Conservation (phyloP, 1,139 yeast genomes). For the Pichia sp. region DNA sequence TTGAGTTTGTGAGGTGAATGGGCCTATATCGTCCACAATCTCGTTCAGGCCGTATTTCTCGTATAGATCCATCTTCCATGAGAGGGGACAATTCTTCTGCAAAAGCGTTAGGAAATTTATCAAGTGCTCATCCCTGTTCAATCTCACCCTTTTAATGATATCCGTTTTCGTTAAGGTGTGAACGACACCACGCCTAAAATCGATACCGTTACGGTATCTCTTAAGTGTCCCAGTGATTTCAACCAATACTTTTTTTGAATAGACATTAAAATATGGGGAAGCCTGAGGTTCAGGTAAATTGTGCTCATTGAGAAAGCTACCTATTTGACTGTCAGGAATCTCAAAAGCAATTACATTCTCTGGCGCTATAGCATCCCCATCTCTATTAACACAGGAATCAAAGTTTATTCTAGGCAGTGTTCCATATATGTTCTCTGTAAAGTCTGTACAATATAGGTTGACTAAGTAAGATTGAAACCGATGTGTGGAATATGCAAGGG, state of each 20-base stretch:
- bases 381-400: slow-evolving; percentile 7
- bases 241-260: slow-evolving; percentile 12
- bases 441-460: slow-evolving; percentile 16
- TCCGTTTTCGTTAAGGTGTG: slow-evolving; percentile 4
- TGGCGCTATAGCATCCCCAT: slow-evolving; percentile 1
- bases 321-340: background rate
- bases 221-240: slow-evolving; percentile 14
- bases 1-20: slow-evolving; percentile 1
- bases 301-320: background rate
- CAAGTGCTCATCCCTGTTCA: slow-evolving; percentile 9
- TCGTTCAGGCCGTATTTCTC: slow-evolving; percentile 8
- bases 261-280: slow-evolving; percentile 11
- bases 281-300: slow-evolving; percentile 9
- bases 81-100: slow-evolving; percentile 5
- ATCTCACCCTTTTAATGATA: slow-evolving; percentile 5
- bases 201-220: slow-evolving; percentile 14
- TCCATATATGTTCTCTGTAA: slow-evolving; percentile 11
- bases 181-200: slow-evolving; percentile 12
- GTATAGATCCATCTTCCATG: slow-evolving; percentile 9
- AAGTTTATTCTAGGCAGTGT: background rate
- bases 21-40: slow-evolving; percentile 5
- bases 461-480: slow-evolving; percentile 1
- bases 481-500: slow-evolving; percentile 4
- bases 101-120: slow-evolving; percentile 9
- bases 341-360: slow-evolving; percentile 12